These are phyloP conservation scores for Glycine soja DNA, from an alignment of 306 rosid species.

Conservation along the genomic window DNA sequence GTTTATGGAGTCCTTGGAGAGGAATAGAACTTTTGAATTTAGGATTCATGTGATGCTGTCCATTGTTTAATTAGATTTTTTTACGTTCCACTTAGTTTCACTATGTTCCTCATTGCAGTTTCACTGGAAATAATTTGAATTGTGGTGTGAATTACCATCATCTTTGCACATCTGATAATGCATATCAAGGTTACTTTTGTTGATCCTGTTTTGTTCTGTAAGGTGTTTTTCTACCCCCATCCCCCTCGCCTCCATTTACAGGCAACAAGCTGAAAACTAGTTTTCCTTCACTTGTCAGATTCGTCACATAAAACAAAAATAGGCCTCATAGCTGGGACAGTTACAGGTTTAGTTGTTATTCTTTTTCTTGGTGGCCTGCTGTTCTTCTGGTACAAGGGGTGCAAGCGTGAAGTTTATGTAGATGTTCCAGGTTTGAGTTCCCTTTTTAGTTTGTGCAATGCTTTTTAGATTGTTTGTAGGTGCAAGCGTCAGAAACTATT, in stretches of 20 bases:
- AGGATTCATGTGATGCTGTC: constrained; percentile 3
- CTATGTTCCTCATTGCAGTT: constrained; percentile 61
- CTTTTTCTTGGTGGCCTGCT: constrained; percentile 64
- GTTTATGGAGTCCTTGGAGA: constrained; percentile 28
- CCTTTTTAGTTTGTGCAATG: constrained; percentile 26
- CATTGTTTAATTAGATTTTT: constrained; percentile 18
- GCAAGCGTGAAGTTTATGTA: constrained; percentile 73
- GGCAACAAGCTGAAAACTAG: constrained; percentile 38
- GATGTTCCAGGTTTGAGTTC: constrained; percentile 85
- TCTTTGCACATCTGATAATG: constrained; percentile 63
- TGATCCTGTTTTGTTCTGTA: constrained; percentile 14
- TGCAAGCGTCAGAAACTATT: constrained; percentile 16
- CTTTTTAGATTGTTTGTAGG: constrained; percentile 15
- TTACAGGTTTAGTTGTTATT: constrained; percentile 60
- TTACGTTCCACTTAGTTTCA: constrained; percentile 32
- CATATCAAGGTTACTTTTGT: constrained; percentile 64
- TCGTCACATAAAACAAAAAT: constrained; percentile 60
- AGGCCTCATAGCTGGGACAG: constrained; percentile 72
- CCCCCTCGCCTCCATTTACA: not conserved
- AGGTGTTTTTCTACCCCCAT: not conserved
- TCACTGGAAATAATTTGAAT: constrained; percentile 75
- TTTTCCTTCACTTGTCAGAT: constrained; percentile 58
- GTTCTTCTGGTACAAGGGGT: constrained; percentile 64
- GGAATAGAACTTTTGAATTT: not conserved
- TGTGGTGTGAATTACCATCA: constrained; percentile 61